Evolutionary conservation across 768 basidiomycete genomes (phyloP).

Genomic region (Podaxis sp.): DNA sequence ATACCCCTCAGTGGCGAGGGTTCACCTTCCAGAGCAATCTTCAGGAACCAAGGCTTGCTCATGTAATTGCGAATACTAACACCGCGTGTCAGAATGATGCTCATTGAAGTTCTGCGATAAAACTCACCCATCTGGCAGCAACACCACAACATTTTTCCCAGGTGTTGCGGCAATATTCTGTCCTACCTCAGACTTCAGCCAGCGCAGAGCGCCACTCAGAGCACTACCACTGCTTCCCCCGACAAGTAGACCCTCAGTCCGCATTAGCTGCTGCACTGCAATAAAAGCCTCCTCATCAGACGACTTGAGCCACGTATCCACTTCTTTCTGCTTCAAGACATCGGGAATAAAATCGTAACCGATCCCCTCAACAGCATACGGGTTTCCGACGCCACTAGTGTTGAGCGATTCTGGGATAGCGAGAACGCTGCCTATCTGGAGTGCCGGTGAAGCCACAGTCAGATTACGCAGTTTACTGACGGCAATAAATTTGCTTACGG

Average conservation of each 20-base stretch:
- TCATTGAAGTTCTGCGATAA: background rate
- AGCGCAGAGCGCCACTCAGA: conserved; percentile 70
- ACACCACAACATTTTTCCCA: conserved; percentile 83
- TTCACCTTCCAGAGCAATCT: conserved; percentile 54
- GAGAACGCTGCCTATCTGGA: conserved; percentile 84
- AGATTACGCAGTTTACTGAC: background rate
- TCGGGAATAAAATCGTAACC: conserved; percentile 93
- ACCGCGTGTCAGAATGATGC: background rate
- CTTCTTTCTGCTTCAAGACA: conserved; percentile 55
- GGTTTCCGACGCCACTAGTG: conserved; percentile 36
- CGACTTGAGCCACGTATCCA: conserved; percentile 87
- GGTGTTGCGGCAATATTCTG: conserved; percentile 53
- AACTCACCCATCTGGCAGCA: conserved; percentile 87
- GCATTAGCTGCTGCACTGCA: conserved; percentile 72
- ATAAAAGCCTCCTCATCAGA: conserved; percentile 77
- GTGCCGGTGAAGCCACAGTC: conserved; percentile 1
- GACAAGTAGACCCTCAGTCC: conserved; percentile 82
- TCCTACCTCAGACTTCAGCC: conserved; percentile 72
- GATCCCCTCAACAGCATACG: conserved; percentile 92
- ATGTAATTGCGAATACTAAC: conserved; percentile 88
- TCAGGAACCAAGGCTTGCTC: conserved; percentile 89
- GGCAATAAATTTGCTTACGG: conserved; percentile 43
- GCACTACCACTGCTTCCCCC: conserved; percentile 93
- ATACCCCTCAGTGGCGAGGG: conserved; percentile 47
- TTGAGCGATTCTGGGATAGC: conserved; percentile 70